Evolutionary conservation across 306 rosid genomes (phyloP).

Genomic region (Malus sieversii): DNA sequence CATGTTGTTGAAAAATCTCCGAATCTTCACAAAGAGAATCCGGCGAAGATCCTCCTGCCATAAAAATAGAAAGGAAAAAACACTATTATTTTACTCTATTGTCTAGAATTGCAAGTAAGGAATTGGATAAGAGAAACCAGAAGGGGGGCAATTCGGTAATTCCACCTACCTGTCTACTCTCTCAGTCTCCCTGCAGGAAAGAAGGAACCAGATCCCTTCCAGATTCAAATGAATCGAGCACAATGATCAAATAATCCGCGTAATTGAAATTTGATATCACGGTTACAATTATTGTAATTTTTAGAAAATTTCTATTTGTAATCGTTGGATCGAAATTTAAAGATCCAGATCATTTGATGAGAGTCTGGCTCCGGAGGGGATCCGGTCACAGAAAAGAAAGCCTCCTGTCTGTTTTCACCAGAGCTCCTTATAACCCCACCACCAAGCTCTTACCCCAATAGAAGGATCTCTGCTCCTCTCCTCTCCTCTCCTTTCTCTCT

Average conservation of each 20-base stretch:
- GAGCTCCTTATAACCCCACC: slow-evolving; percentile 54
- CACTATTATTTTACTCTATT: not conserved
- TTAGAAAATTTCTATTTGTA: too few relatives aligned
- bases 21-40: too few relatives aligned
- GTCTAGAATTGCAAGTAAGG: not conserved
- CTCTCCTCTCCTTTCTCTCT: not conserved
- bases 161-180: not conserved
- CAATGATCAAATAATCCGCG: too few relatives aligned
- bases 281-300: too few relatives aligned
- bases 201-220: not conserved
- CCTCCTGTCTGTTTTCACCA: slow-evolving; percentile 20
- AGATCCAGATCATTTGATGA: too few relatives aligned
- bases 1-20: too few relatives aligned
- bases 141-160: slow-evolving; percentile 14
- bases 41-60: too few relatives aligned
- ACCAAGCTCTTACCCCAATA: slow-evolving; percentile 33
- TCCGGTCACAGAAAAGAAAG: not conserved
- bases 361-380: too few relatives aligned
- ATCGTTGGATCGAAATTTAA: too few relatives aligned
- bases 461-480: slow-evolving; percentile 22
- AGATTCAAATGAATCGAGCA: too few relatives aligned
- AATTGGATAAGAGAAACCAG: not conserved
- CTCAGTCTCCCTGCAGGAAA: not conserved
- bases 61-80: not conserved
- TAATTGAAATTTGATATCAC: too few relatives aligned